Evolutionary conservation across 1,284 basidiomycete genomes (phyloP), one percentile per base, ranked within the genome.

Genomic region (Cutaneotrichosporon cavernicola): DNA sequence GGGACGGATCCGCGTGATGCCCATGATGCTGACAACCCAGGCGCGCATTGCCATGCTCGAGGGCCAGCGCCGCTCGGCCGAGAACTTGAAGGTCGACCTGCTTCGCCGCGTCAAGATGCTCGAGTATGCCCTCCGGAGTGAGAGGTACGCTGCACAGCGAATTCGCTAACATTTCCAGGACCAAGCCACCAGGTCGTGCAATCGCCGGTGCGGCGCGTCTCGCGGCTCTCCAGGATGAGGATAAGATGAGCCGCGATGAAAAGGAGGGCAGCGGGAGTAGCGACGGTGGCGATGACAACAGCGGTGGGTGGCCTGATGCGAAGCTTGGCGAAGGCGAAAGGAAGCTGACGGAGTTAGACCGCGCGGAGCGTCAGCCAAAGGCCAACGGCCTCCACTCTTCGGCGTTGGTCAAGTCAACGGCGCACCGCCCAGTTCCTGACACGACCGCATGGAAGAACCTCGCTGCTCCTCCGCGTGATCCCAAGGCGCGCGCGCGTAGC

Each of bases 71-170:
- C 85, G 95, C 65, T 96, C 93, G 3, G 95, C 95, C 72, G 96
- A 99, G 81, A 97, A 98, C 80, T 88, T 97, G 69, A 94, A 97
- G 81, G 87, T 96, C 61, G 96, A 98, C 81, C 85, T 98, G 53
- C 89, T 96, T 86, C 87, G 95, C 63, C 88, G 96, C 63, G 97
- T 98, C 73, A 97, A 97, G 86, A 97, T 99, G 96, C 88, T 99
- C 60, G 97, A 99, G 81, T 97, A 92, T 80, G 92, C 92, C 47
- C 83, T 96, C 61, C 87, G 93, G 57, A 89, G 96, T 83, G 95
- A 98, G 83, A 88, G 94, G 91, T 93, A 72, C 76, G 87, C 75
- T 18, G 38, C 34, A 16, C 34, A 21, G 34, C 40, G 32, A 49
- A 59, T 57, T 51, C 32, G 30, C 55, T 62, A 18, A 62, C 47